Evolutionary conservation across 73 alveolate genomes (phyloP).

Genomic region (Durusdinium trenchii): DNA sequence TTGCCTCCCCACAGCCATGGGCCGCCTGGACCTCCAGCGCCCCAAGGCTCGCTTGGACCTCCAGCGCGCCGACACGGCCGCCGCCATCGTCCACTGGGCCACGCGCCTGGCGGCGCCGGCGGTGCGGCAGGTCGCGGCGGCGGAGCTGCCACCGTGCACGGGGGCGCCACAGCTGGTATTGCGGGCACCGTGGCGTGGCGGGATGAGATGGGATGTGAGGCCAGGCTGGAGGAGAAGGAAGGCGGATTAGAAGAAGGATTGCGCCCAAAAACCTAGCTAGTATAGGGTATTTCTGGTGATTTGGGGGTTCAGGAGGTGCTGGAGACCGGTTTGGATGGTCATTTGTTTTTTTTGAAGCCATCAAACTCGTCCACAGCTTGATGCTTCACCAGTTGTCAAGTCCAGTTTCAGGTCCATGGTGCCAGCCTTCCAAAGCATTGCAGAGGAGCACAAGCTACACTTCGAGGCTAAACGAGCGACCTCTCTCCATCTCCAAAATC

Average conservation of each 20-base stretch:
- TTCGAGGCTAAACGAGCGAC: conserved; percentile 23
- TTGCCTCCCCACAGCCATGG: too few species aligned
- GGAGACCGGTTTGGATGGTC: too few species aligned
- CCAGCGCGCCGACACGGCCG: conserved; percentile 48
- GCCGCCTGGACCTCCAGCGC: background rate
- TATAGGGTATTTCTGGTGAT: too few species aligned
- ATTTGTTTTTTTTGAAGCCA: too few species aligned
- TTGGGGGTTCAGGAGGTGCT: too few species aligned
- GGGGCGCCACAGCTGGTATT: conserved; percentile 44
- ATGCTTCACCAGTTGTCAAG: too few species aligned
- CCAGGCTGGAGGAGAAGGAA: background rate
- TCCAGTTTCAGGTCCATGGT: conserved; percentile 35
- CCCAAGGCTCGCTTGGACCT: conserved; percentile 53
- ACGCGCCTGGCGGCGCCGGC: conserved; percentile 75
- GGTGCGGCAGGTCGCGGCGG: background rate
- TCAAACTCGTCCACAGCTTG: too few species aligned
- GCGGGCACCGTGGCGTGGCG: conserved; percentile 28
- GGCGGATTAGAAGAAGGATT: too few species aligned
- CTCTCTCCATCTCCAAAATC: too few species aligned
- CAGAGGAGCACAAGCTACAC: conserved; percentile 47
- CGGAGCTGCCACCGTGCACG: background rate
- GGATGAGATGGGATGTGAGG: background rate
- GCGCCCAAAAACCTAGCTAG: too few species aligned
- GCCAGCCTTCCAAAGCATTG: conserved; percentile 65
- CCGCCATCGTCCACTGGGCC: conserved; percentile 77